Percentiles rank a stretch among this genome's conserved stretches.
Conservation (phyloP, 192 early-diverging fungal genomes). For the Entophlyctis helioformis region DNA sequence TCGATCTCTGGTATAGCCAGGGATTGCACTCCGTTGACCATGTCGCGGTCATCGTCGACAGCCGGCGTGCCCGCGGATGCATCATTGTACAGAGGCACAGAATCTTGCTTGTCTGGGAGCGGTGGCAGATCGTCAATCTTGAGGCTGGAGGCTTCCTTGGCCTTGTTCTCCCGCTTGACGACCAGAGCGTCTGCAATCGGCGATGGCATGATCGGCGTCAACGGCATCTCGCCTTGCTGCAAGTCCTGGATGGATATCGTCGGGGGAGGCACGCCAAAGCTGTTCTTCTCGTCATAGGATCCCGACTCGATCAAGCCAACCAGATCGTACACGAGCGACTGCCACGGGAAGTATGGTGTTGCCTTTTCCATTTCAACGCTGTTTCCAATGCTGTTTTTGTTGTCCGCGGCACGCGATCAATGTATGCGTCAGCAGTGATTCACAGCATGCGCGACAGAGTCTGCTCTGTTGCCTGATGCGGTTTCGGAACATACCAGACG, state of each 20-base stretch:
- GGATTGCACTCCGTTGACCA: too few species aligned
- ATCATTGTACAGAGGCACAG: too few species aligned
- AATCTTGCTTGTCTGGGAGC: too few species aligned
- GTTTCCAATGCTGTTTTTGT: conserved; percentile 16
- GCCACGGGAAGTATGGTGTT: conserved; percentile 27
- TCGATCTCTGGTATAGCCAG: too few species aligned
- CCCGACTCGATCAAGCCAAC: conserved; percentile 16
- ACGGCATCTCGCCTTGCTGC: not conserved
- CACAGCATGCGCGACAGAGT: not conserved
- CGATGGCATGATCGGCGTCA: too few species aligned
- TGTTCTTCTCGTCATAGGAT: conserved; percentile 2
- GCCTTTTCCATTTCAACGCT: conserved; percentile 28
- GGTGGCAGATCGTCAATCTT: too few species aligned
- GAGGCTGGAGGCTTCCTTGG: too few species aligned
- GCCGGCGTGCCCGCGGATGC: too few species aligned
- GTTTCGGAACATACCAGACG: conserved; percentile 33
- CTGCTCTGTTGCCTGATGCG: not conserved
- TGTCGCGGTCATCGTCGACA: too few species aligned
- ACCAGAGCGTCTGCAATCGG: too few species aligned
- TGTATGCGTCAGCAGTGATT: not conserved
- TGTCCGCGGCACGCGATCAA: too few species aligned
- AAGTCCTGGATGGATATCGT: conserved; percentile 1
- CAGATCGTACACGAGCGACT: conserved; percentile 26
- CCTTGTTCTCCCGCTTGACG: too few species aligned
- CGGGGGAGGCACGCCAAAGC: conserved; percentile 4